Conservation (phyloP, 495 filamentous ascomycete species). For the Astrocystis sublimbata region DNA sequence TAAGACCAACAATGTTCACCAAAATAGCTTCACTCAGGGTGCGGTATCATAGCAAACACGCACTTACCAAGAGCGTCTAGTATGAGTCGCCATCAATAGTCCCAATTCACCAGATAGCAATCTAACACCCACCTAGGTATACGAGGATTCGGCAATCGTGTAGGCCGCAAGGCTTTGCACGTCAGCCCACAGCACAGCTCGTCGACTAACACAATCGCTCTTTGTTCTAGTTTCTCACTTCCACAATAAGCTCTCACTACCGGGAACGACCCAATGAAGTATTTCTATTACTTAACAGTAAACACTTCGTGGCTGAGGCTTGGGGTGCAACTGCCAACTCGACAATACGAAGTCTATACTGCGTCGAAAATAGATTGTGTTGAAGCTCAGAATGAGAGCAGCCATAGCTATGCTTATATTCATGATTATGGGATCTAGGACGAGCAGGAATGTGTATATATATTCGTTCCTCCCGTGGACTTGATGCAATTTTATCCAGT, state of each 20-base stretch:
- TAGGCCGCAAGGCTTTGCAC: neutral
- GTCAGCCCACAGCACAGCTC: conserved; percentile 14
- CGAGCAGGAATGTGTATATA: conserved; percentile 8
- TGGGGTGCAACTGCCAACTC: neutral
- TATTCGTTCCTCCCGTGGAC: neutral
- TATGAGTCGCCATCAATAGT: neutral
- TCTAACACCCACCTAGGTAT: too few relatives aligned
- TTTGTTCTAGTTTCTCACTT: neutral
- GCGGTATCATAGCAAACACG: neutral
- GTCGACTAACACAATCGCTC: conserved; percentile 2
- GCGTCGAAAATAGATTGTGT: conserved; percentile 8
- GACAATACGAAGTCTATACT: neutral
- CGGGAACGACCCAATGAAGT: neutral
- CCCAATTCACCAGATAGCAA: neutral
- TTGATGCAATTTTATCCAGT: conserved; percentile 1
- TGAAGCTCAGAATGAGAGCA: neutral
- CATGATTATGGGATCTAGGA: neutral
- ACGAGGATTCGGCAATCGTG: conserved; percentile 1
- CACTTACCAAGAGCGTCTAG: neutral
- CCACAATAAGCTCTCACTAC: conserved; percentile 1
- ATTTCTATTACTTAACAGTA: conserved; percentile 3
- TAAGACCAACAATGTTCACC: neutral
- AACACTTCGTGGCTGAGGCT: neutral
- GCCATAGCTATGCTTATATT: conserved; percentile 1
- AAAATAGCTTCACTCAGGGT: neutral